Evolutionary conservation across 2,329 filamentous ascomycete species (phyloP).

Genomic region (Phaeosphaeria sp.): DNA sequence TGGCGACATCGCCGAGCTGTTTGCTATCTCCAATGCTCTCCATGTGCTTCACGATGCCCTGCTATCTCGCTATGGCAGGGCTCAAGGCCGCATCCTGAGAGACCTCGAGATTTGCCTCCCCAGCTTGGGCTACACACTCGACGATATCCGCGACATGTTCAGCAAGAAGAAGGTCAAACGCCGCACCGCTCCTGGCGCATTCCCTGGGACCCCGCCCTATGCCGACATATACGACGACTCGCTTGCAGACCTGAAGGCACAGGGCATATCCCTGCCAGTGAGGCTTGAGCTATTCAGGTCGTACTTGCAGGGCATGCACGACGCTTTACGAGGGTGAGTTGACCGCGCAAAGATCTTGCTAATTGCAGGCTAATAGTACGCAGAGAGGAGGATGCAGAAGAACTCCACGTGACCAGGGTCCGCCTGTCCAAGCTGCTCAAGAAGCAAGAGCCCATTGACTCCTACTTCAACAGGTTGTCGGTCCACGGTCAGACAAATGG

Average conservation of each 20-base stretch:
- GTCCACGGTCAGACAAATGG: slow-evolving; percentile 24
- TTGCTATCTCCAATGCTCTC: slow-evolving; percentile 60
- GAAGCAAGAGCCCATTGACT: slow-evolving; percentile 44
- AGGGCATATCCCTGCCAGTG: slow-evolving; percentile 55
- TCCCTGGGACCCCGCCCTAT: slow-evolving; percentile 51
- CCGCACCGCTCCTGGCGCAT: slow-evolving; percentile 39
- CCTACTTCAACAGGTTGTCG: slow-evolving; percentile 40
- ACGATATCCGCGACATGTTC: slow-evolving; percentile 55
- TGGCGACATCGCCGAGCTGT: slow-evolving; percentile 61
- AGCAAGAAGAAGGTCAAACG: slow-evolving; percentile 44
- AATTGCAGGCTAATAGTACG: slow-evolving; percentile 17
- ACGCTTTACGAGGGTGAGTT: slow-evolving; percentile 56
- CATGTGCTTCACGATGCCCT: slow-evolving; percentile 56
- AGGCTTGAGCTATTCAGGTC: slow-evolving; percentile 59
- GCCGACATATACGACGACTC: slow-evolving; percentile 60
- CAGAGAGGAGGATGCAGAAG: slow-evolving; percentile 40
- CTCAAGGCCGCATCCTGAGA: slow-evolving; percentile 47
- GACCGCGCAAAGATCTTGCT: not conserved
- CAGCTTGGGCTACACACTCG: slow-evolving; percentile 60
- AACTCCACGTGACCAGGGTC: slow-evolving; percentile 34
- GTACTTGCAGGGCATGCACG: slow-evolving; percentile 55
- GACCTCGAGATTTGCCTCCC: slow-evolving; percentile 58
- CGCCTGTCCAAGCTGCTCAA: slow-evolving; percentile 42
- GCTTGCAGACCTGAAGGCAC: slow-evolving; percentile 53
- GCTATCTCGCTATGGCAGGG: slow-evolving; percentile 47